Conservation (phyloP, 2,329 filamentous ascomycete genomes). For the Stromatinia cepivora region DNA sequence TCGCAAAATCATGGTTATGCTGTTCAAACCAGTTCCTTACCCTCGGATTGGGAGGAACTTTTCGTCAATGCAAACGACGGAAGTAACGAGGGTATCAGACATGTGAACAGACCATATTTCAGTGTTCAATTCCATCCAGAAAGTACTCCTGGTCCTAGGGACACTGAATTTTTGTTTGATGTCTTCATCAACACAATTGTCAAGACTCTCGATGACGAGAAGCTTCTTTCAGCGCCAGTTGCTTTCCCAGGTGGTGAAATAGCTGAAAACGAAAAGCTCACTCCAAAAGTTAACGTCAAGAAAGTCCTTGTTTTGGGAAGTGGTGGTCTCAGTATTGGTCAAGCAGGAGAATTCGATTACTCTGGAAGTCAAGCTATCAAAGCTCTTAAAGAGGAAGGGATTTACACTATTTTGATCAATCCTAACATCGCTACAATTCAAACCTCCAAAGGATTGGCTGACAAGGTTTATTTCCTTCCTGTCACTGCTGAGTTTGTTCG, state of each 20-base stretch:
- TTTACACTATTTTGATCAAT: constrained; percentile 90
- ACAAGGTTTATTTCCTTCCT: constrained; percentile 97
- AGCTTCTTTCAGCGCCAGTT: constrained; percentile 70
- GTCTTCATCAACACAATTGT: constrained; percentile 88
- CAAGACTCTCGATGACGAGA: constrained; percentile 65
- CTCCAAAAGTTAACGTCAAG: constrained; percentile 87
- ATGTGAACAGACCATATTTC: constrained; percentile 84
- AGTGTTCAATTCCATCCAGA: constrained; percentile 99
- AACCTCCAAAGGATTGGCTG: constrained; percentile 91
- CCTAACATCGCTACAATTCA: constrained; percentile 98
- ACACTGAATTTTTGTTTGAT: constrained; percentile 96
- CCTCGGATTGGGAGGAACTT: constrained; percentile 83
- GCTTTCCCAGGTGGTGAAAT: constrained; percentile 82
- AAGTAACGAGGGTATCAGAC: constrained; percentile 96
- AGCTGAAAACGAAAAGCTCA: constrained; percentile 72
- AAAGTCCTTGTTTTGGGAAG: constrained; percentile 96
- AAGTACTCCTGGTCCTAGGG: constrained; percentile 89
- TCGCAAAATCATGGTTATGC: constrained; percentile 98
- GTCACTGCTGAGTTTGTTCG: constrained; percentile 97
- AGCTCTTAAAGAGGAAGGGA: constrained; percentile 91
- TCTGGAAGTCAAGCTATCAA: constrained; percentile 94
- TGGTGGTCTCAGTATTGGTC: constrained; percentile 93
- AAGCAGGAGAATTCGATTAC: constrained; percentile 98
- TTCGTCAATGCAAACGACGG: constrained; percentile 98
- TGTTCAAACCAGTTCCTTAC: constrained; percentile 76